Conservation (phyloP, 2,329 filamentous ascomycete species). For the Colletotrichum simmondsii region DNA sequence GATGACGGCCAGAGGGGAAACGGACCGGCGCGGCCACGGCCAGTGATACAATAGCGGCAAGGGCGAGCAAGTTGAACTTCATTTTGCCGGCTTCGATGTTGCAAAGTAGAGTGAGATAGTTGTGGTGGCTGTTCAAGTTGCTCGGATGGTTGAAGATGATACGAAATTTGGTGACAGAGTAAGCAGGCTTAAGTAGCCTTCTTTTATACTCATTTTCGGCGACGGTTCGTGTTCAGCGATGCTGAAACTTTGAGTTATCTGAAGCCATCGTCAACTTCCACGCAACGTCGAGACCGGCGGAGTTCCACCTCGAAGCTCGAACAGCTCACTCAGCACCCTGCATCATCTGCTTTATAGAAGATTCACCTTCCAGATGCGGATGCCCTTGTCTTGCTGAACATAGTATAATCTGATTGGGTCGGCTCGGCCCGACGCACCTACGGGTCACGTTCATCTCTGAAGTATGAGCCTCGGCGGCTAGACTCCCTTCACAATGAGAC, state of each 20-base stretch:
- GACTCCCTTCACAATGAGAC: background rate
- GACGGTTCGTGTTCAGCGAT: background rate
- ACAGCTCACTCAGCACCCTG: background rate
- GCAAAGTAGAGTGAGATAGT: background rate
- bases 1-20: background rate
- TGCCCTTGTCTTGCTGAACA: background rate
- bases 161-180: background rate
- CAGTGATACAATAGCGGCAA: background rate
- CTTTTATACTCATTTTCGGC: background rate
- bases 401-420: background rate
- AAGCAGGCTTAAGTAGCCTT: background rate
- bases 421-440: background rate
- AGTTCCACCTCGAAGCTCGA: background rate
- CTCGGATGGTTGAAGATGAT: background rate
- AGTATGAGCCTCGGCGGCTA: too few relatives aligned
- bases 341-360: background rate
- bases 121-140: background rate
- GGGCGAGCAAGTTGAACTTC: background rate
- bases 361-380: background rate
- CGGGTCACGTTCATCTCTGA: too few relatives aligned
- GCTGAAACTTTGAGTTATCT: background rate
- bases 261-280: background rate
- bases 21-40: background rate
- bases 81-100: background rate
- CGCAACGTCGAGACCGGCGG: background rate